Evolutionary conservation across 257 asterid genomes (phyloP), one percentile per base, ranked within the genome.

Genomic region (Lavandula angustifolia): DNA sequence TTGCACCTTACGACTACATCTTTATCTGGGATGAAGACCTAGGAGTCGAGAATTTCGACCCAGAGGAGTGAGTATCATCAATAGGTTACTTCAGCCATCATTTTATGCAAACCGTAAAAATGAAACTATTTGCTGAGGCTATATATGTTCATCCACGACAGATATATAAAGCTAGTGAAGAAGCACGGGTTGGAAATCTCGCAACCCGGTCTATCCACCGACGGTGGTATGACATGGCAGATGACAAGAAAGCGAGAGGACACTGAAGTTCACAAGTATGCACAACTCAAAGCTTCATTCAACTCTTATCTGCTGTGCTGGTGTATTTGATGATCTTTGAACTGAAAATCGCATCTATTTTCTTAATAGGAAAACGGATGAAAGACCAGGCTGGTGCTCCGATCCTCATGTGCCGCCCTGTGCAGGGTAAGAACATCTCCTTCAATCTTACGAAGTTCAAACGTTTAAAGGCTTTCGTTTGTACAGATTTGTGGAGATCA

Each of bases 391-490:
- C 42, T 92, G 94, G 94, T 92, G 99, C 70, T 4, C 71, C 6
- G 92, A 89, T 78, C 95, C 96, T 61, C 95, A 81, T 63, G 64
- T 87, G 80, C 96, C 99, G 55, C 99, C 97, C 12, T 92, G 99
- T 80, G 99, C 99, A 67, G 97, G 94, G 99, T 89, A 89, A 57
- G 43, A 38, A 73, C 1, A 37, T 58, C 40, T 34, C 12, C 17
- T 11, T 56, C 62, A 10, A 9, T 53, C 17, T 34, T 41, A 42
- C 11, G 6, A 10, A 7, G n/a, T 51, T 5, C 34, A 9, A 31
- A 55, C 50, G 37, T 64, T 60, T 63, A 7, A 37, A 31, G 17
- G 11, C 29, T 51, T 29, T 33, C 60, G 18, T 35, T 53, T 57
- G 27, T 74, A 11, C 87, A 92, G 98, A 55, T 92, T 92, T 56